phyloP scores from a whole-genome alignment of 2,329 filamentous ascomycete genomes.

The Cercospora sp. region DNA sequence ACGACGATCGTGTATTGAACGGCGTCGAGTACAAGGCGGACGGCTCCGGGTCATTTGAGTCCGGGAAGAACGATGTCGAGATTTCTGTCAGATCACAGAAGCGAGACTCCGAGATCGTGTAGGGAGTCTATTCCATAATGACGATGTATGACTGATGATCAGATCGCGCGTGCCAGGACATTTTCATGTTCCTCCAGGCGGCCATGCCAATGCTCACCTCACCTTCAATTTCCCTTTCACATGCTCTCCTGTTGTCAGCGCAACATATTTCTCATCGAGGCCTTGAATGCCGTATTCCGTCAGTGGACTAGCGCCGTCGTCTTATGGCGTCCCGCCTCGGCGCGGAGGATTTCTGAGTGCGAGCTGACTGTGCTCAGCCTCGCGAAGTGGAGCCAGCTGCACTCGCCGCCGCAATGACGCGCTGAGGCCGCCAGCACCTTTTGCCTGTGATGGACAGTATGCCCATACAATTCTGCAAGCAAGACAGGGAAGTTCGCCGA shows the following conservation, averaged over 20 bases:
- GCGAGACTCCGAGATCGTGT: constrained; percentile 18
- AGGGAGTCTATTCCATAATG: not conserved
- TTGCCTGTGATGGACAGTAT: not conserved
- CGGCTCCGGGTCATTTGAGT: constrained; percentile 8
- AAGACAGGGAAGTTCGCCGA: not conserved
- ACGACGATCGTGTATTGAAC: constrained; percentile 29
- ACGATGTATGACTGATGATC: constrained; percentile 1
- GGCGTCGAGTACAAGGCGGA: constrained; percentile 25
- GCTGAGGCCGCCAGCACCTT: not conserved
- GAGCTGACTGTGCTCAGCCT: constrained; percentile 10
- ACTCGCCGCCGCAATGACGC: not conserved
- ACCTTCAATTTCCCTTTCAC: not conserved
- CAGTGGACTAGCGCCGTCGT: not conserved
- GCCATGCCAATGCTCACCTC: not conserved
- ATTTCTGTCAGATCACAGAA: constrained; percentile 17
- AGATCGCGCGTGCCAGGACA: not conserved
- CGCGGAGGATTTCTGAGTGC: not conserved
- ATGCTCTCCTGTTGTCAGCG: not conserved
- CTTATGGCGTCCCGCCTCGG: not conserved
- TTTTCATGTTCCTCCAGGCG: not conserved
- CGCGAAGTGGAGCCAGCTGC: not conserved
- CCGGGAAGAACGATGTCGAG: constrained; percentile 16
- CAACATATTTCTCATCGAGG: not conserved
- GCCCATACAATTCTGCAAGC: not conserved
- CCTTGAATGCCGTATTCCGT: not conserved